Percentiles rank a stretch among this genome's conserved stretches.
These are phyloP conservation scores for Pseudogymnoascus pannorum DNA, from an alignment of 2,329 filamentous ascomycete species.

Conservation along the genomic window DNA sequence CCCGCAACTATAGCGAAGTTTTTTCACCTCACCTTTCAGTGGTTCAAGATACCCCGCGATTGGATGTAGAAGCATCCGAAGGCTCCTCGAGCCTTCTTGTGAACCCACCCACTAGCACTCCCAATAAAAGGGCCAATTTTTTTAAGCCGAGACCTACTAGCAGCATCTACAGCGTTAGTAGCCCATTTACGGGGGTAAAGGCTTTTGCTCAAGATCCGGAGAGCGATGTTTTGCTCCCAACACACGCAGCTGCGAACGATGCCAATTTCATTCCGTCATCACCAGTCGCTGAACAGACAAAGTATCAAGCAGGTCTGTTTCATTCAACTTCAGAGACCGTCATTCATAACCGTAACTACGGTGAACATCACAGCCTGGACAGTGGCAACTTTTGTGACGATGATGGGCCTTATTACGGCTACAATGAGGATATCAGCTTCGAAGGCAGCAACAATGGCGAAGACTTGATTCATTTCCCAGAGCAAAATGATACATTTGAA, in stretches of 20 bases:
- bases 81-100: constrained; percentile 2
- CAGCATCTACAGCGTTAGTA: neutral
- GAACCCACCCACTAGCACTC: neutral
- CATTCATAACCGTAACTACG: neutral
- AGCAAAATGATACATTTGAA: neutral
- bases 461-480: neutral
- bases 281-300: neutral
- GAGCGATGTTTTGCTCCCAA: neutral
- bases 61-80: neutral
- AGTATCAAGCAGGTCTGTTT: neutral
- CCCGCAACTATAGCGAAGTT: neutral
- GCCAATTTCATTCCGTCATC: neutral
- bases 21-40: neutral
- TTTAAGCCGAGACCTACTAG: neutral
- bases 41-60: neutral
- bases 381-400: neutral
- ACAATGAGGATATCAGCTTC: neutral
- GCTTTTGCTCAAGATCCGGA: neutral
- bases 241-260: neutral
- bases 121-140: neutral
- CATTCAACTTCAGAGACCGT: neutral
- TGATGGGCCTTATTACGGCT: neutral
- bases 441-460: constrained; percentile 1
- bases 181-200: neutral
- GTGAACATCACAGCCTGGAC: neutral